phyloP scores from a whole-genome alignment of 345 rosid genomes.

The Bruguiera sexangula region DNA sequence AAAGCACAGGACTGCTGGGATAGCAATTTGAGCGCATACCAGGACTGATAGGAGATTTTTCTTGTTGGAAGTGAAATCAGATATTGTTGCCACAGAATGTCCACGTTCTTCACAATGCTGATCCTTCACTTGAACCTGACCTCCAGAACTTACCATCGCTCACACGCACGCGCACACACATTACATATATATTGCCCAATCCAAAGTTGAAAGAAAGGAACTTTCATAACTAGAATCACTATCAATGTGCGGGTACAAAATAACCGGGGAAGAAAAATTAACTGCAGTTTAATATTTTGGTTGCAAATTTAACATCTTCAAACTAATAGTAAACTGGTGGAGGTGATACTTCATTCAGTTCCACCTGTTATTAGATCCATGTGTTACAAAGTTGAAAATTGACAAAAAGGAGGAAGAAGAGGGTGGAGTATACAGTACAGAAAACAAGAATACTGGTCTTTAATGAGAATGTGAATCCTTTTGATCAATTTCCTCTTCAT shows the following conservation, averaged over 20 bases:
- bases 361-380: neutral
- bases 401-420: neutral
- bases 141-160: too few relatives aligned
- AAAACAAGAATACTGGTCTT: neutral
- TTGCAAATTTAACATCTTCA: neutral
- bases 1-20: too few relatives aligned
- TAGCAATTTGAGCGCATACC: too few relatives aligned
- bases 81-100: too few relatives aligned
- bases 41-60: too few relatives aligned
- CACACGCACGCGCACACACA: too few relatives aligned
- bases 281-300: neutral
- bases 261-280: neutral
- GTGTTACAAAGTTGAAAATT: neutral
- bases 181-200: too few relatives aligned
- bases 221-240: too few relatives aligned
- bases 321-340: neutral
- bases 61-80: too few relatives aligned
- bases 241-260: neutral
- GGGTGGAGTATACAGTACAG: neutral
- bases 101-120: too few relatives aligned
- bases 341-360: slow-evolving; percentile 16
- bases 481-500: slow-evolving; percentile 43
- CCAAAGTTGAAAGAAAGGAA: too few relatives aligned
- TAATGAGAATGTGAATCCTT: slow-evolving; percentile 46
- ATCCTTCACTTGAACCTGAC: too few relatives aligned